A percentile compares a stretch with the other conserved stretches of the same genome.
Evolutionary conservation across 1,139 yeast genomes (phyloP).

Genomic region (Lodderomyces beijingensis): DNA sequence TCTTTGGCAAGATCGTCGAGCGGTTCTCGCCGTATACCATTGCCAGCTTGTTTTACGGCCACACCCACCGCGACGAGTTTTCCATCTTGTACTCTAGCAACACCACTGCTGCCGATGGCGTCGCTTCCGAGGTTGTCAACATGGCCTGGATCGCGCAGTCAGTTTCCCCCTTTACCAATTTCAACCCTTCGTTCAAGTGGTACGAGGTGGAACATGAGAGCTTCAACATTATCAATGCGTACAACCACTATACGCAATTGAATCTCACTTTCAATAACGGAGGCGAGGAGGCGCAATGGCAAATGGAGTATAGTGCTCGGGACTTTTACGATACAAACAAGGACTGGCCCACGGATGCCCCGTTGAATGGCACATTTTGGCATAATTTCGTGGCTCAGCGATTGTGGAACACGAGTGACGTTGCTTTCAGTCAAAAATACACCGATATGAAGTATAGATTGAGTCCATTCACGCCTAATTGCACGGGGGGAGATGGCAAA

Average conservation of each 20-base stretch:
- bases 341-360: conserved; percentile 51
- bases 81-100: conserved; percentile 47
- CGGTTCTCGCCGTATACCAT: conserved; percentile 67
- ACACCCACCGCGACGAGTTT: conserved; percentile 69
- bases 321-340: conserved; percentile 40
- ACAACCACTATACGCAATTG: conserved; percentile 50
- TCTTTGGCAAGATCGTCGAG: conserved; percentile 55
- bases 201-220: conserved; percentile 64
- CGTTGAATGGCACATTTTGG: conserved; percentile 61
- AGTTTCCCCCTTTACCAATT: conserved; percentile 56
- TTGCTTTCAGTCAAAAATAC: conserved; percentile 44
- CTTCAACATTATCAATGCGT: conserved; percentile 57
- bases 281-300: conserved; percentile 53
- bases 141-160: conserved; percentile 67
- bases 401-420: conserved; percentile 30
- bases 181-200: conserved; percentile 70
- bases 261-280: conserved; percentile 47
- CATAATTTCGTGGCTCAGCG: conserved; percentile 34
- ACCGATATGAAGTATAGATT: conserved; percentile 45
- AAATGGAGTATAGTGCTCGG: conserved; percentile 52
- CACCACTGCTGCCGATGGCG: conserved; percentile 21
- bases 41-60: conserved; percentile 70
- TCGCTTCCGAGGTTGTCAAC: conserved; percentile 43
- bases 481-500: conserved; percentile 17
- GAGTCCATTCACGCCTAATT: conserved; percentile 48